A percentile compares a stretch with the other conserved stretches of the same genome.
These are phyloP conservation scores for Exophiala mesophila DNA, from an alignment of 2,329 filamentous ascomycete genomes.

Conservation along the genomic window DNA sequence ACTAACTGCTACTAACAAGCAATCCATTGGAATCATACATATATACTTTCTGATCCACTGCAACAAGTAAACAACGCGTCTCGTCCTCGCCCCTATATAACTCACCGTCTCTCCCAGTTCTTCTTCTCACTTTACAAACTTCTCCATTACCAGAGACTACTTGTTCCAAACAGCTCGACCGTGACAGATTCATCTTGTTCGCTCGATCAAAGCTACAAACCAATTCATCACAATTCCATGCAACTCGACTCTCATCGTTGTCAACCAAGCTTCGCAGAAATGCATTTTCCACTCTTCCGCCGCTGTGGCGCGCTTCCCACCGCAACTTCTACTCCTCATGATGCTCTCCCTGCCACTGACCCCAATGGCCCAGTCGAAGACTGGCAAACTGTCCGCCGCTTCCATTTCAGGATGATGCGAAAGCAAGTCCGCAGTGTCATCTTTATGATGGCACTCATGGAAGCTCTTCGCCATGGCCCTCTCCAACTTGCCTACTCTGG, in stretches of 20 bases:
- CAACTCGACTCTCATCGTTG: slow-evolving; percentile 26
- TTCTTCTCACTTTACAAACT: not conserved
- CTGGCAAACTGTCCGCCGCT: slow-evolving; percentile 22
- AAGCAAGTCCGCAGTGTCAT: slow-evolving; percentile 23
- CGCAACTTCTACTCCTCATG: slow-evolving; percentile 1
- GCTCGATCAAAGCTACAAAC: not conserved
- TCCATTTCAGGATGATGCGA: slow-evolving; percentile 23
- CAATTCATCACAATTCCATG: slow-evolving; percentile 13
- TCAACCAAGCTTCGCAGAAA: slow-evolving; percentile 18
- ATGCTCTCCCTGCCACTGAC: slow-evolving; percentile 11
- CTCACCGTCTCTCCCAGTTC: not conserved
- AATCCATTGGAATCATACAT: no score
- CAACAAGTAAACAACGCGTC: not conserved
- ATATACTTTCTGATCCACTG: not conserved
- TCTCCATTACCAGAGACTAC: not conserved
- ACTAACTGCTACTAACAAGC: no score
- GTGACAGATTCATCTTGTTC: not conserved
- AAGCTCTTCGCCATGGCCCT: slow-evolving; percentile 22
- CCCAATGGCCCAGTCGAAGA: slow-evolving; percentile 19
- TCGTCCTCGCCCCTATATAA: not conserved
- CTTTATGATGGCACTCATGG: slow-evolving; percentile 24
- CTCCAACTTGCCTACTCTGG: slow-evolving; percentile 24
- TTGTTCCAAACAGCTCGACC: not conserved
- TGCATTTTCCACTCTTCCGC: slow-evolving; percentile 23
- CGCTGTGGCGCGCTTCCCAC: slow-evolving; percentile 10